These are phyloP conservation scores for Coprinellus micaceus DNA, from an alignment of 768 basidiomycete species.

Conservation along the genomic window DNA sequence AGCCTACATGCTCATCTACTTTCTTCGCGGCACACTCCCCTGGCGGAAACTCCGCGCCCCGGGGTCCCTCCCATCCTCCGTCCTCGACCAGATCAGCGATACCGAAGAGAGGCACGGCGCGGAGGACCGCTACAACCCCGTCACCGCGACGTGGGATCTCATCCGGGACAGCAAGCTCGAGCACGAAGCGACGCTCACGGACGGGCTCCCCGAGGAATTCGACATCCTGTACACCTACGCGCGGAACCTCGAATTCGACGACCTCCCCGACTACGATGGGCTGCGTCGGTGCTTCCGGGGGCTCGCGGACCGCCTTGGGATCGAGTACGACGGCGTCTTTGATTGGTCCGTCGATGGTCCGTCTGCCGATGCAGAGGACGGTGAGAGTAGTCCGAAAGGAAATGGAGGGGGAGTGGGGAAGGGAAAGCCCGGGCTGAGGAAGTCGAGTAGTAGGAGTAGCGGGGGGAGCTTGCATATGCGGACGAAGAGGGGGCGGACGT, in stretches of 20 bases:
- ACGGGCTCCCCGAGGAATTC: constrained; percentile 77
- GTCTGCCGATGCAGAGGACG: background rate
- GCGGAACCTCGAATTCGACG: constrained; percentile 79
- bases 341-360: constrained; percentile 36
- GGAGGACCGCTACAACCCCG: constrained; percentile 44
- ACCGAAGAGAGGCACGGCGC: constrained; percentile 22
- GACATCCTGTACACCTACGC: constrained; percentile 79
- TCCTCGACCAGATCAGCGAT: constrained; percentile 18
- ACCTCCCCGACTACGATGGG: constrained; percentile 86
- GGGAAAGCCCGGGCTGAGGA: constrained; percentile 12
- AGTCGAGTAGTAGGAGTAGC: too few species aligned
- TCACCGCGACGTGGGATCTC: constrained; percentile 70
- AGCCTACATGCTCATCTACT: constrained; percentile 82
- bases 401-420: constrained; percentile 11
- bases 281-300: constrained; percentile 69
- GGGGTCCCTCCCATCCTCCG: constrained; percentile 23
- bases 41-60: constrained; percentile 73
- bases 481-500: constrained; percentile 18
- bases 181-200: constrained; percentile 63
- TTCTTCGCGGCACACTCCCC: constrained; percentile 71
- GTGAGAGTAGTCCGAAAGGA: constrained; percentile 4
- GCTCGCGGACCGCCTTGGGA: constrained; percentile 49
- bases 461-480: too few species aligned
- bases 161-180: constrained; percentile 72
- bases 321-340: constrained; percentile 50